phyloP scores from a whole-genome alignment of 441 rosid genomes.

The Raphanus hybrid region DNA sequence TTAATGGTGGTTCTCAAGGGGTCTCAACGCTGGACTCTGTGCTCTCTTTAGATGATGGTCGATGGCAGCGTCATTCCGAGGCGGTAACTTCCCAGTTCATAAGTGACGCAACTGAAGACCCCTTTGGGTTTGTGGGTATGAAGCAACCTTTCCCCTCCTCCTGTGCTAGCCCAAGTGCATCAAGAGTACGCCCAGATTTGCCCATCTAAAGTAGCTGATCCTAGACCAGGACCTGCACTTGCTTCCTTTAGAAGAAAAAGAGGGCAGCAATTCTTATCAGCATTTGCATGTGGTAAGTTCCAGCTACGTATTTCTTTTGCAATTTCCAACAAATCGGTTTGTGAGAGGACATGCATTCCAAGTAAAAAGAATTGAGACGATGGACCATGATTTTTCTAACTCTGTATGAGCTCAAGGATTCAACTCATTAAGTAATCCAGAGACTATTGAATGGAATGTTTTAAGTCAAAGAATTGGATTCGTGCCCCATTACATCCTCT shows the following conservation, averaged over 20 bases:
- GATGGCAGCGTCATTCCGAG: conserved; percentile 69
- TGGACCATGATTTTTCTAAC: too few species aligned
- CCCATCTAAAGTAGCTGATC: conserved; percentile 97
- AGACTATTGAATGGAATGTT: not conserved
- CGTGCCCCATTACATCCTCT: not conserved
- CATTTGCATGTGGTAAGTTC: conserved; percentile 85
- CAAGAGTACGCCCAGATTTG: conserved; percentile 64
- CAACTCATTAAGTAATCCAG: not conserved
- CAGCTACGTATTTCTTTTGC: too few species aligned
- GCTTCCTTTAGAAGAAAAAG: conserved; percentile 57
- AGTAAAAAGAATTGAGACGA: too few species aligned
- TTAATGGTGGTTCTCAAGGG: conserved; percentile 52
- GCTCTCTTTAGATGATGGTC: conserved; percentile 92
- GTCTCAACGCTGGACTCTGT: conserved; percentile 69
- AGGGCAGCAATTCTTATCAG: conserved; percentile 64
- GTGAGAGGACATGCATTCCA: too few species aligned
- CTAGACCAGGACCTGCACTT: conserved; percentile 96
- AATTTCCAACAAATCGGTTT: too few species aligned
- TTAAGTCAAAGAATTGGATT: not conserved
- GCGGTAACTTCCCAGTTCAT: conserved; percentile 50
- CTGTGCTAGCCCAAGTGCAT: conserved; percentile 86
- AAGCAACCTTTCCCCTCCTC: conserved; percentile 91
- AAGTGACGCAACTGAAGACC: conserved; percentile 70
- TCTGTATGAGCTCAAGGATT: too few species aligned
- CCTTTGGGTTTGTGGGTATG: conserved; percentile 73